A percentile compares a stretch with the other conserved stretches of the same genome.
These are phyloP conservation scores for Penicillium turbatum DNA, from an alignment of 495 filamentous ascomycete species.

Conservation along the genomic window DNA sequence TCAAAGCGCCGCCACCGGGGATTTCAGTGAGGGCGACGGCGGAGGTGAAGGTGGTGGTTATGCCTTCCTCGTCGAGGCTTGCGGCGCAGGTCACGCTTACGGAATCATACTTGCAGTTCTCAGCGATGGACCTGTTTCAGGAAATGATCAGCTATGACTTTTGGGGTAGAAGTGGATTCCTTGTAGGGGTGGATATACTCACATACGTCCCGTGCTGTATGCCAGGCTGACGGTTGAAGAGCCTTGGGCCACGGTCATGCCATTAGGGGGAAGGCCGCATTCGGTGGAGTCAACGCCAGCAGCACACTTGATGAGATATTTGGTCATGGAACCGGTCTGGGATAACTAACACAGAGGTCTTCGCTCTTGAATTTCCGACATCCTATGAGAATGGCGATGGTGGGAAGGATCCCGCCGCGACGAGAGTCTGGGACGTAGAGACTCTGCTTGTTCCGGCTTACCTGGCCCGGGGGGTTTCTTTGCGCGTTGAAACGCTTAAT, in stretches of 20 bases:
- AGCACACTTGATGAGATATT: slow-evolving; percentile 12
- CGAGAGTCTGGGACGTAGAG: background rate
- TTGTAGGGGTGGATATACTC: background rate
- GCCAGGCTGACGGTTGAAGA: background rate
- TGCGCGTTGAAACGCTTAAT: slow-evolving; percentile 1
- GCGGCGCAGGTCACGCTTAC: background rate
- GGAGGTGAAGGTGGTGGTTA: background rate
- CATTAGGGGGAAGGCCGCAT: slow-evolving; percentile 4
- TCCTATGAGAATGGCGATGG: background rate
- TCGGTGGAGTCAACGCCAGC: background rate
- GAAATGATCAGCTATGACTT: background rate
- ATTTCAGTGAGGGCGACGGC: background rate
- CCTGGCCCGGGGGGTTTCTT: background rate
- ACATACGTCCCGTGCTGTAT: background rate
- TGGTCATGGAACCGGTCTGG: slow-evolving; percentile 14
- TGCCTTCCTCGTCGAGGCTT: background rate
- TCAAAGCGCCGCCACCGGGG: slow-evolving; percentile 4
- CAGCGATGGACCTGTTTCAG: background rate
- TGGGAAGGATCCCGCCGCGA: background rate
- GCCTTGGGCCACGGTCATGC: slow-evolving; percentile 3
- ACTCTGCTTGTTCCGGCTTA: background rate
- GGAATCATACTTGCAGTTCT: slow-evolving; percentile 8
- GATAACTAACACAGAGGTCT: background rate
- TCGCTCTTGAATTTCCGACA: background rate
- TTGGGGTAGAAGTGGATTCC: background rate